Evolutionary conservation across 805 yeast species (phyloP).

Genomic region (Metschnikowia bowlesiae): DNA sequence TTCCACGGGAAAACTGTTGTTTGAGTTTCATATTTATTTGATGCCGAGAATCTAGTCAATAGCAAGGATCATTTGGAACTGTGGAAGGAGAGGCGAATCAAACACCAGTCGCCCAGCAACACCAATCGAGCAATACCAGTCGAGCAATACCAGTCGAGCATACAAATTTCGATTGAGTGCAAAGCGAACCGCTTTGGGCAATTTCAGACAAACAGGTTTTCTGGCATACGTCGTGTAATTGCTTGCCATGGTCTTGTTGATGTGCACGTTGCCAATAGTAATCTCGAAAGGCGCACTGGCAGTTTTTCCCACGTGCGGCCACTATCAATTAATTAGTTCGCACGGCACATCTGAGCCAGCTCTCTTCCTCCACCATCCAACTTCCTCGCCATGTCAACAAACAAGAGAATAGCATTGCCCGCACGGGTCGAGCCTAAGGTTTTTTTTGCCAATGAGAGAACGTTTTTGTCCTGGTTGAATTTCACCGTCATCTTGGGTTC

Average conservation of each 20-base stretch:
- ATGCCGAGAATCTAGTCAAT: too few species aligned
- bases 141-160: too few species aligned
- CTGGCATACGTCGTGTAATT: too few species aligned
- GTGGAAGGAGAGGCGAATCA: too few species aligned
- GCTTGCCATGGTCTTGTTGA: background rate
- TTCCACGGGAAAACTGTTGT: too few species aligned
- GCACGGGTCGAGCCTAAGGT: constrained; percentile 99
- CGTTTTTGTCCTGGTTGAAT: constrained; percentile 96
- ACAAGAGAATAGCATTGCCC: constrained; percentile 92
- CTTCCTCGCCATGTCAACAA: constrained; percentile 20
- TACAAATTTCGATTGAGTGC: too few species aligned
- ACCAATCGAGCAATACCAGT: too few species aligned
- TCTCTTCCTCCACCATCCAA: background rate
- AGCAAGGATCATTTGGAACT: too few species aligned
- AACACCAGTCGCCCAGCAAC: too few species aligned
- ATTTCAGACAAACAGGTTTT: too few species aligned
- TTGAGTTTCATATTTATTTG: too few species aligned
- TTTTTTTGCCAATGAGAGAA: constrained; percentile 97
- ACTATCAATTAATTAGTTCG: constrained; percentile 5
- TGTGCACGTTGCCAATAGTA: background rate
- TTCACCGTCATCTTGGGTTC: constrained; percentile 98
- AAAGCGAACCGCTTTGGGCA: too few species aligned
- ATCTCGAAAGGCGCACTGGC: background rate
- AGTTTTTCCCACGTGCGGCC: constrained; percentile 7
- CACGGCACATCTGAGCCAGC: background rate